Base-by-base conservation (phyloP, 768 basidiomycete species). In the Leucocoprinus sp. region DNA sequence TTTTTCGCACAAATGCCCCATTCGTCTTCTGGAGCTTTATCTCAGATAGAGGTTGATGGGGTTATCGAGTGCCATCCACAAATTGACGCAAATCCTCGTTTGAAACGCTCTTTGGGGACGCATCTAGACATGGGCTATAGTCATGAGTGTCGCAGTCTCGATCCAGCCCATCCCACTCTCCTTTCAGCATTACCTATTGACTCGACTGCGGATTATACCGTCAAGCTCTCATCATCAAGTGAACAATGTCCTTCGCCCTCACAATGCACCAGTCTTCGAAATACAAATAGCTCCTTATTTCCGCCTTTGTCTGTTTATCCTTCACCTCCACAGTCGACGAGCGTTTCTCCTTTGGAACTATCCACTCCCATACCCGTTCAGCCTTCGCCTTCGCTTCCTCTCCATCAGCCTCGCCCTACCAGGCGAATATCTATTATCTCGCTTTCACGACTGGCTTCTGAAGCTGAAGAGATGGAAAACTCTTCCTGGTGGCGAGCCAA, bases 381-480 rank as follows among this genome's bases (percentile, higher is more conserved):
- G 18, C 42, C 51, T 9, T 56, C 56, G 22, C 51, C 60, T 31
- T 60, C 62, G 21, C 58, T 69, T 43, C 62, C 64, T 43, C 56
- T 73, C 23, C 68, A 68, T 57, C 71, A 73, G 52, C 71, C 71
- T 35, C 70, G 69, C 35, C 71, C 71, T 46, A 67, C 59, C 37
- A 66, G 70, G 44, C 63, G 57, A 36, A 71, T 72, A 55, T 68
- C 69, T 28, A 72, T 71, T 50, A 58, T 71, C 11, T 66, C 66
- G 29, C 62, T 73, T 22, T 66, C 66, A 26, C 55, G 65, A 51
- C 55, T 71, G 42, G 70, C 69, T 26, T 62, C 61, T 23, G 66
- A 64, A 33, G 66, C 64, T 52, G 69, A 69, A 19, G 60, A 41
- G 18, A n/a, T 21, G 4, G 33, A 41, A 4, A 19, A 19, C 7